These are phyloP conservation scores for Monosporozyma servazzii DNA, from an alignment of 805 yeast species.

Conservation along the genomic window DNA sequence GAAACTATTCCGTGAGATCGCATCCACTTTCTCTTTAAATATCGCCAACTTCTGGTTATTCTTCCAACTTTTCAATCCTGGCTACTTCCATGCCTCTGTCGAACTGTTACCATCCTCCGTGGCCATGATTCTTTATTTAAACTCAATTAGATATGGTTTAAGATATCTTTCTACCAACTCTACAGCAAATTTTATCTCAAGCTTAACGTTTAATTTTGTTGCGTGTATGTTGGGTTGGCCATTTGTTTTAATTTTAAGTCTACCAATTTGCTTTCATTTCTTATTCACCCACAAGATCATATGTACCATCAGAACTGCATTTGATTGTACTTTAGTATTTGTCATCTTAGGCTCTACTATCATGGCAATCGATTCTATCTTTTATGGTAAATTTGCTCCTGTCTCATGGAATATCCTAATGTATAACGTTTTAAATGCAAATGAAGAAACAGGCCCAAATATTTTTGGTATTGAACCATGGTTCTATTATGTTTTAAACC, in stretches of 20 bases:
- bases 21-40: slow-evolving; percentile 13
- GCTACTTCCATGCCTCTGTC: slow-evolving; percentile 81
- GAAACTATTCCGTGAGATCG: slow-evolving; percentile 22
- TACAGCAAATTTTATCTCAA: slow-evolving; percentile 16
- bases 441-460: slow-evolving; percentile 68
- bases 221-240: slow-evolving; percentile 92
- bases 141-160: slow-evolving; percentile 24
- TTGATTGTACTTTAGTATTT: slow-evolving; percentile 19
- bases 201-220: slow-evolving; percentile 30
- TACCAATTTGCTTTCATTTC: slow-evolving; percentile 46
- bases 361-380: slow-evolving; percentile 44
- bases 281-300: slow-evolving; percentile 20
- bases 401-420: slow-evolving; percentile 77
- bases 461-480: slow-evolving; percentile 84
- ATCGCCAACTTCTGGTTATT: slow-evolving; percentile 53
- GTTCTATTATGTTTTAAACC: slow-evolving; percentile 57
- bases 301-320: slow-evolving; percentile 20
- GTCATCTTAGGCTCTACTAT: slow-evolving; percentile 11
- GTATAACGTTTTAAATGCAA: slow-evolving; percentile 68
- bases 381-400: slow-evolving; percentile 50
- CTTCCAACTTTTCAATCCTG: slow-evolving; percentile 59
- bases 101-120: slow-evolving; percentile 79
- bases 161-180: slow-evolving; percentile 22
- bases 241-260: slow-evolving; percentile 55
- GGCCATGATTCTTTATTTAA: slow-evolving; percentile 44